Percentiles rank a stretch among this genome's conserved stretches.
phyloP scores from a whole-genome alignment of 2,329 filamentous ascomycete genomes.

The Trichoderma hamatum region DNA sequence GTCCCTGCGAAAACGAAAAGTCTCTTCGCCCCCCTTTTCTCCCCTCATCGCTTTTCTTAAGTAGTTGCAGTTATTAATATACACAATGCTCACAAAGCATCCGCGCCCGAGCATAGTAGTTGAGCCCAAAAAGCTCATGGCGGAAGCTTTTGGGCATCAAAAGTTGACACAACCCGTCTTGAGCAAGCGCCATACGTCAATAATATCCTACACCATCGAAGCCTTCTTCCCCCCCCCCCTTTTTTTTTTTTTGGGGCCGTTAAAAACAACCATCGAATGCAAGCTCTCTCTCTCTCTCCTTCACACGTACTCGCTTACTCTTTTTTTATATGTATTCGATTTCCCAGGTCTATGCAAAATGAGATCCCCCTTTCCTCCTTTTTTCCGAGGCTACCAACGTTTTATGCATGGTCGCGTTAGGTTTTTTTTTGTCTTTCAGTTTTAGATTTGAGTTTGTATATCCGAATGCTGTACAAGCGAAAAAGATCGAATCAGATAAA shows the following conservation, averaged over 20 bases:
- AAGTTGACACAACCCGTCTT: slow-evolving; percentile 31
- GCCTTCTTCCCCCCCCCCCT: slow-evolving; percentile 37
- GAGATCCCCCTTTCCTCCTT: slow-evolving; percentile 1
- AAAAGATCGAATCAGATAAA: not conserved
- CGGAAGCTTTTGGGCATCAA: not conserved
- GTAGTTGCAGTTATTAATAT: slow-evolving; percentile 35
- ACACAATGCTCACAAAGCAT: slow-evolving; percentile 34
- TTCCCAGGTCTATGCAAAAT: slow-evolving; percentile 30
- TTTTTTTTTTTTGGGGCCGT: not conserved
- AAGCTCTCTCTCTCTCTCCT: slow-evolving; percentile 27
- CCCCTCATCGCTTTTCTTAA: slow-evolving; percentile 29
- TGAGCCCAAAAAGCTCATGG: not conserved
- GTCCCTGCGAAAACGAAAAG: slow-evolving; percentile 35
- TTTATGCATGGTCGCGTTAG: slow-evolving; percentile 32
- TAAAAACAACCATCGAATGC: slow-evolving; percentile 40
- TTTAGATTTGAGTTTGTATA: not conserved
- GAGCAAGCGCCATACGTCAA: slow-evolving; percentile 36
- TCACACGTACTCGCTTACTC: not conserved
- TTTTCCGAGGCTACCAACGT: not conserved
- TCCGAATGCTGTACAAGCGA: slow-evolving; percentile 10
- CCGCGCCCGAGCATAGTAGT: not conserved
- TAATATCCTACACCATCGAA: slow-evolving; percentile 36
- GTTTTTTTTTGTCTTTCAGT: not conserved
- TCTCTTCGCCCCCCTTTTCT: slow-evolving; percentile 28
- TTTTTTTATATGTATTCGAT: not conserved